Conservation (phyloP, 805 yeast species). For the Kuraishia cidri region DNA sequence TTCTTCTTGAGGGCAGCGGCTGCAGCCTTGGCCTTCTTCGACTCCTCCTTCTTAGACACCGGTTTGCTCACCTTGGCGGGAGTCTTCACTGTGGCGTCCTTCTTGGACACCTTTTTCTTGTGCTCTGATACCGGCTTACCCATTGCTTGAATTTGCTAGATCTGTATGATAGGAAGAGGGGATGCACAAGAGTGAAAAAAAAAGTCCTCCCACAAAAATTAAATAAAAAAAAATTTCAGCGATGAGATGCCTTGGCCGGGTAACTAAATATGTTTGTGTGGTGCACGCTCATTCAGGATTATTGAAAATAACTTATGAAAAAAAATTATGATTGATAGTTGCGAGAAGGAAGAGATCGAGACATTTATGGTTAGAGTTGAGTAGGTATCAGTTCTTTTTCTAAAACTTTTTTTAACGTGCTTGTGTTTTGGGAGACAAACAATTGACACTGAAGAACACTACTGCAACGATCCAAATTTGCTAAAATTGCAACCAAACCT, state of each 20-base stretch:
- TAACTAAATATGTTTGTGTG: not conserved
- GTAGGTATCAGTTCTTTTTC: too few species aligned
- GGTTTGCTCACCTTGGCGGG: slow-evolving; percentile 17
- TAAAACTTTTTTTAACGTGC: too few species aligned
- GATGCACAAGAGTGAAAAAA: not conserved
- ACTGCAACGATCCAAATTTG: too few species aligned
- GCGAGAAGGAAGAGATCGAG: too few species aligned
- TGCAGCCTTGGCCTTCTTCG: slow-evolving; percentile 8
- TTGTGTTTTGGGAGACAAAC: too few species aligned
- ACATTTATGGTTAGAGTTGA: too few species aligned
- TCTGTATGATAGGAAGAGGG: not conserved
- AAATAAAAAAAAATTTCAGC: not conserved
- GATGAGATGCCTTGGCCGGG: not conserved
- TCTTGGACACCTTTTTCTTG: slow-evolving; percentile 1
- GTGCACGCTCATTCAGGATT: too few species aligned
- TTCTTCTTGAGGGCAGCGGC: slow-evolving; percentile 4
- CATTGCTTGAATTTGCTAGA: not conserved
- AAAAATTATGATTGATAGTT: too few species aligned
- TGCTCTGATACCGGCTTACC: slow-evolving; percentile 1
- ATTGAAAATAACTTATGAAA: too few species aligned
- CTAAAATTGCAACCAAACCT: too few species aligned
- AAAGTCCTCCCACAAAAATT: not conserved
- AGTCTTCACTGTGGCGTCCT: slow-evolving; percentile 14
- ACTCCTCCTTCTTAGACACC: slow-evolving; percentile 11
- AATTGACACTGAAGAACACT: too few species aligned